A percentile compares a stretch with the other conserved stretches of the same genome.
phyloP scores from a whole-genome alignment of 495 filamentous ascomycete species.

The Neurospora sp. region DNA sequence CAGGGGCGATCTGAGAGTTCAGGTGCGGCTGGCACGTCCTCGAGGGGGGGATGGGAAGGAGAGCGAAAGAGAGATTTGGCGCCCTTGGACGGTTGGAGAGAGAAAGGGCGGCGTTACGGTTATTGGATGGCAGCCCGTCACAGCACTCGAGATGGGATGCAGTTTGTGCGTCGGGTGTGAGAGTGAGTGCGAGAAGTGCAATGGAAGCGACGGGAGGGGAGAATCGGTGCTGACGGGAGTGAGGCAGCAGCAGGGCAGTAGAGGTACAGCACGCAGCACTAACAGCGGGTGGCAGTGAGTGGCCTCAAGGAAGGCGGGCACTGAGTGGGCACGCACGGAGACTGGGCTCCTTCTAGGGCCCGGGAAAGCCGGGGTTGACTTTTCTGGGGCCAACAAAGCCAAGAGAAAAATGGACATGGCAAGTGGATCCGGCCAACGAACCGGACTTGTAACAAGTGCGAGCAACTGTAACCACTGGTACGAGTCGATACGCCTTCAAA shows the following conservation, averaged over 20 bases:
- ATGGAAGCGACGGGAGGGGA: neutral
- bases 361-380: neutral
- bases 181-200: neutral
- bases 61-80: neutral
- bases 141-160: neutral
- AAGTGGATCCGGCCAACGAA: neutral
- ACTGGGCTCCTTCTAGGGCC: neutral
- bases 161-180: neutral
- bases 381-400: neutral
- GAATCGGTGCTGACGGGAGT: neutral
- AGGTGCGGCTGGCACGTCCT: neutral
- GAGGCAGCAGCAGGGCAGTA: neutral
- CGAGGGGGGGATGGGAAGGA: neutral
- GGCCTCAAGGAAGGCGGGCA: neutral
- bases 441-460: neutral
- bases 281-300: neutral
- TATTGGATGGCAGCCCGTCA: neutral
- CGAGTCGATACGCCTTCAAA: neutral
- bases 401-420: neutral
- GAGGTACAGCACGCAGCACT: neutral
- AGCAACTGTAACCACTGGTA: neutral
- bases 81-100: neutral
- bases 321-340: neutral
- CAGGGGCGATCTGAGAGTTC: neutral
- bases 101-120: neutral